Evolutionary conservation across 768 basidiomycete genomes (phyloP).

Genomic region (Tephrocybe sp.): DNA sequence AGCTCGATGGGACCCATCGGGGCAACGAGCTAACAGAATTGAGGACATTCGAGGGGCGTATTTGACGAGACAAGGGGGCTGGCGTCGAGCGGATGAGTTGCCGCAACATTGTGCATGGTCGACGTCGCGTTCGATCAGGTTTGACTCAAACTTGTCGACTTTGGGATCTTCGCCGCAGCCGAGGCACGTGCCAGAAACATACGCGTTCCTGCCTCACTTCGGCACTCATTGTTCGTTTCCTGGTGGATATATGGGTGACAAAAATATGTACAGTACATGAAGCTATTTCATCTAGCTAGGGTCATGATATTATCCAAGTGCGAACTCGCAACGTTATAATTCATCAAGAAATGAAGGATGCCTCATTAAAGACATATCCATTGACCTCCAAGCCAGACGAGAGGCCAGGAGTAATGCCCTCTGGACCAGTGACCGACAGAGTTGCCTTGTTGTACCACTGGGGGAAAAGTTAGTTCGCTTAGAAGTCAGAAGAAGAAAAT

Average conservation of each 20-base stretch:
- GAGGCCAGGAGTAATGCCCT: constrained; percentile 35
- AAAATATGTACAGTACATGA: constrained; percentile 39
- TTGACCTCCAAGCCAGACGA: constrained; percentile 48
- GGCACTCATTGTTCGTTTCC: background rate
- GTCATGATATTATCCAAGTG: constrained; percentile 29
- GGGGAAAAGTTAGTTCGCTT: background rate
- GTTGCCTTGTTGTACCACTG: constrained; percentile 50
- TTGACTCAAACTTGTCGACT: background rate
- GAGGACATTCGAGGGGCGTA: constrained; percentile 12
- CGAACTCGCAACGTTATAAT: background rate
- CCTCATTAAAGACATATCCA: constrained; percentile 83
- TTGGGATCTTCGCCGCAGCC: background rate
- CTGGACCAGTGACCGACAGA: constrained; percentile 42
- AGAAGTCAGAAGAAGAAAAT: constrained; percentile 15
- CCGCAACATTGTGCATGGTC: constrained; percentile 55
- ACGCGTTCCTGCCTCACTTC: background rate
- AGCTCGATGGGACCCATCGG: background rate
- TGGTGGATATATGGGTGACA: background rate
- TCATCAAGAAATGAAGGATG: constrained; percentile 69
- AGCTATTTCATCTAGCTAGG: constrained; percentile 80
- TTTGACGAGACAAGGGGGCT: constrained; percentile 12
- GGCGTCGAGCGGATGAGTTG: constrained; percentile 31
- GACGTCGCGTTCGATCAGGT: constrained; percentile 1
- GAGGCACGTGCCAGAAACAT: constrained; percentile 5
- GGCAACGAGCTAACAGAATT: background rate